Evolutionary conservation across 2,329 filamentous ascomycete species (phyloP), one percentile per base, ranked within the genome.

Genomic region (Onygenales sp.): DNA sequence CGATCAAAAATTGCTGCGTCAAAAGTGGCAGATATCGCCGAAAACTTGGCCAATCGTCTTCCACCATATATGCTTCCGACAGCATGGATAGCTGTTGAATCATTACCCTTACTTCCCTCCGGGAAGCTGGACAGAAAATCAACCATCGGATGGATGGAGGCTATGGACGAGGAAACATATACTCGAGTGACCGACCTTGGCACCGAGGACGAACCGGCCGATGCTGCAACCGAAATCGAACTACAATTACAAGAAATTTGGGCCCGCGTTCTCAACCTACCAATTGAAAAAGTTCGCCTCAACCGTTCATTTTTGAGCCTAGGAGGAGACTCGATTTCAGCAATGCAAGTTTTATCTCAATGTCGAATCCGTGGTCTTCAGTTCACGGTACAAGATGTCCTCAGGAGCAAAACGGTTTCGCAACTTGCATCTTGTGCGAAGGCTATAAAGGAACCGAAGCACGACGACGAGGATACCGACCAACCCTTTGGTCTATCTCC

Each of bases 331-430:
- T 71, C 69, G 45, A 69, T 72, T 34, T 65, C 63, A 36, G 69
- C 68, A 45, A 71, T 71, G 67, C 27, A 42, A 36, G 21, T 57
- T 17, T 43, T 42, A 13, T 44, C 44, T 3, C 37, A 21, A 13
- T 45, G 42, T 37, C 53, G 48, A 9, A 27, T 33, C 8, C 42
- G 17, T 5, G 42, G 50, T 10, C 11, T 53, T 5, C 11, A 3
- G 2, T 31, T 57, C 8, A 48, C 50, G 5, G 50, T 57, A 21
- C 13, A 42, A 43, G 51, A 57, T 46, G 48, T 57, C 3, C 62
- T 78, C 33, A 72, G 70, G 11, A 72, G 71, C 61, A 74, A 72
- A 54, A 77, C 75, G 1, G 73, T 77, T 37, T 61, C 57, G 27
- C 66, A 70, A 13, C 54, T 72, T 42, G 66, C 69, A 4, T 57